A percentile compares a stretch with the other conserved stretches of the same genome.
These are phyloP conservation scores for Xylariaceae sp. DNA, from an alignment of 2,329 filamentous ascomycete genomes.

Conservation along the genomic window DNA sequence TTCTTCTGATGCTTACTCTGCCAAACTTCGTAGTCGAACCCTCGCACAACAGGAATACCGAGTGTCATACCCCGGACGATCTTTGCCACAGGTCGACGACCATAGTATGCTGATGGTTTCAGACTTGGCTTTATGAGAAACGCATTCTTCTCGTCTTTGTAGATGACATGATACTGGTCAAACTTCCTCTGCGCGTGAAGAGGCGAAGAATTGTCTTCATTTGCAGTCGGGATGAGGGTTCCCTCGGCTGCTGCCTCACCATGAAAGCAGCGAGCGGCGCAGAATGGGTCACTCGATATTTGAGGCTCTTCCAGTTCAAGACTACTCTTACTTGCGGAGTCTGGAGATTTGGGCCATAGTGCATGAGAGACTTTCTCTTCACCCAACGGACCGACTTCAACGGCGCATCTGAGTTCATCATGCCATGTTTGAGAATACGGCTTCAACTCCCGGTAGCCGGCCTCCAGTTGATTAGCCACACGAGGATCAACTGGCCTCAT, in stretches of 20 bases:
- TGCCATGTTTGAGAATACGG: slow-evolving; percentile 91
- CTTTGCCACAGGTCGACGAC: slow-evolving; percentile 72
- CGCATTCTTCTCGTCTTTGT: slow-evolving; percentile 69
- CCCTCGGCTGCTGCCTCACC: slow-evolving; percentile 56
- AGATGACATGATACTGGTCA: slow-evolving; percentile 76
- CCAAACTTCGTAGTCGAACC: slow-evolving; percentile 77
- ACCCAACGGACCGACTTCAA: slow-evolving; percentile 82
- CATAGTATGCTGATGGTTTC: slow-evolving; percentile 79
- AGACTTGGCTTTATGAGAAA: slow-evolving; percentile 83
- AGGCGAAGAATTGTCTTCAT: slow-evolving; percentile 37
- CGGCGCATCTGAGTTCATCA: slow-evolving; percentile 83
- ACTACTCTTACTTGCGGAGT: slow-evolving; percentile 33
- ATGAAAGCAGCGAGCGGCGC: slow-evolving; percentile 54
- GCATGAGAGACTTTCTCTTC: slow-evolving; percentile 86
- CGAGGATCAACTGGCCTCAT: slow-evolving; percentile 83
- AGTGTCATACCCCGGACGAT: slow-evolving; percentile 79
- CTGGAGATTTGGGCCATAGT: slow-evolving; percentile 65
- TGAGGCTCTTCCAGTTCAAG: slow-evolving; percentile 33
- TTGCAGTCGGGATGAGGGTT: slow-evolving; percentile 28
- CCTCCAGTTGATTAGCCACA: slow-evolving; percentile 86
- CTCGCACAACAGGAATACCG: slow-evolving; percentile 81
- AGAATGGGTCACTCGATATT: slow-evolving; percentile 52
- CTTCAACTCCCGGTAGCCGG: slow-evolving; percentile 79
- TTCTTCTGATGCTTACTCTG: slow-evolving; percentile 59
- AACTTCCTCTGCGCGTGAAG: slow-evolving; percentile 53